Evolutionary conservation across 148 eudicot genomes (phyloP).

Genomic region (Hydrangea macrophylla): DNA sequence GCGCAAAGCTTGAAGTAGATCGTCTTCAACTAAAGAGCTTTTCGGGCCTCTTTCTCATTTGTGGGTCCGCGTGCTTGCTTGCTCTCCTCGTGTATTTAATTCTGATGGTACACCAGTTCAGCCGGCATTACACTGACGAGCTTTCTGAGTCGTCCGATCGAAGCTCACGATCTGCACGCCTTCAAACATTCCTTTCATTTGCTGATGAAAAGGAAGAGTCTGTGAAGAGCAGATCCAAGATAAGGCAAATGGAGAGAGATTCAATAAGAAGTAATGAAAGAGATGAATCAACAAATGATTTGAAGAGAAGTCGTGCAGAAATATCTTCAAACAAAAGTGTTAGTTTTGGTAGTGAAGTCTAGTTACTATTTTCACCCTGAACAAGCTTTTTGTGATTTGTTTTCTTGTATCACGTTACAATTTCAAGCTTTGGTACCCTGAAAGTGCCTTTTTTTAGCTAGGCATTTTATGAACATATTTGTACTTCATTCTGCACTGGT

Average conservation of each 20-base stretch:
- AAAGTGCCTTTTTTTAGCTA: too few relatives aligned
- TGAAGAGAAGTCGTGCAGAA: conserved; percentile 3
- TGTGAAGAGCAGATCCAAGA: conserved; percentile 36
- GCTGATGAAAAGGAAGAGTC: conserved; percentile 59
- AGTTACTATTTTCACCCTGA: background rate
- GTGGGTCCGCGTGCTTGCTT: conserved; percentile 47
- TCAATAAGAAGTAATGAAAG: conserved; percentile 19
- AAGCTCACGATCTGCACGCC: conserved; percentile 29
- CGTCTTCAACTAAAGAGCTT: conserved; percentile 54
- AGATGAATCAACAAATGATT: background rate
- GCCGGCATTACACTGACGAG: conserved; percentile 27
- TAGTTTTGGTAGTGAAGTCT: conserved; percentile 8
- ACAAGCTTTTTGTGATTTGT: background rate
- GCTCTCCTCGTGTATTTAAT: conserved; percentile 42
- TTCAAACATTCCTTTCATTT: conserved; percentile 53
- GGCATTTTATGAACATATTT: too few relatives aligned
- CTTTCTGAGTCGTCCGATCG: conserved; percentile 5
- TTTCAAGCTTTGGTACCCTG: too few relatives aligned
- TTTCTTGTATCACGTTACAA: too few relatives aligned
- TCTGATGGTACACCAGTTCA: conserved; percentile 35
- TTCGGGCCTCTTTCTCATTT: conserved; percentile 54
- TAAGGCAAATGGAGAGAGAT: conserved; percentile 36
- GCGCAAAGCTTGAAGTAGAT: conserved; percentile 42
- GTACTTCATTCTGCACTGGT: too few relatives aligned
- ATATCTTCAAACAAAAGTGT: conserved; percentile 12